Evolutionary conservation across 257 asterid species (phyloP).

Genomic region (Fraxinus quadrangulata): DNA sequence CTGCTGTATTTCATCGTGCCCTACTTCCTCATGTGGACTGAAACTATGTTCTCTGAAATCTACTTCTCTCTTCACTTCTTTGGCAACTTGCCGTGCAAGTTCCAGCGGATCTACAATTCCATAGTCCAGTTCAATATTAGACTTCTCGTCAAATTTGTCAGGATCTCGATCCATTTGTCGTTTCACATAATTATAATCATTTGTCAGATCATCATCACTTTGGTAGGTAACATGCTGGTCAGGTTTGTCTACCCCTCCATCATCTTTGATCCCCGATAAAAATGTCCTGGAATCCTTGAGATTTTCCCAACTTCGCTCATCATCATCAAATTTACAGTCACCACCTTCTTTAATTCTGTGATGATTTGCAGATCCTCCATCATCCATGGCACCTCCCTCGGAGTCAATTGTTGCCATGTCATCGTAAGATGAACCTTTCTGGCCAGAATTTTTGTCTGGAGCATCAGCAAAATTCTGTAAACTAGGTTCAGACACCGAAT

Average conservation of each 20-base stretch:
- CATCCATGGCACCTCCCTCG: slow-evolving; percentile 37
- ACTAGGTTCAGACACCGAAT: slow-evolving; percentile 28
- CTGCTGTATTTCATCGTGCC: slow-evolving; percentile 36
- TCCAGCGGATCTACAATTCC: slow-evolving; percentile 76
- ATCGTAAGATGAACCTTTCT: slow-evolving; percentile 28
- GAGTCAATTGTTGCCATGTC: slow-evolving; percentile 36
- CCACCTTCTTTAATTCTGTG: slow-evolving; percentile 33
- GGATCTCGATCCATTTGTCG: slow-evolving; percentile 27
- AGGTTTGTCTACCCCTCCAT: slow-evolving; percentile 31
- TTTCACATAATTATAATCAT: slow-evolving; percentile 33
- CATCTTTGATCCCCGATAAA: slow-evolving; percentile 33
- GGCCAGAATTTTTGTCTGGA: slow-evolving; percentile 21
- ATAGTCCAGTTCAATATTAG: slow-evolving; percentile 51
- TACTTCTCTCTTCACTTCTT: slow-evolving; percentile 74
- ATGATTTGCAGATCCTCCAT: slow-evolving; percentile 37
- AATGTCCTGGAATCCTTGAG: slow-evolving; percentile 29
- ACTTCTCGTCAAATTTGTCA: slow-evolving; percentile 33
- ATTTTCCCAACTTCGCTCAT: slow-evolving; percentile 43
- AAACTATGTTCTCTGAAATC: slow-evolving; percentile 59
- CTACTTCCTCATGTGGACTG: slow-evolving; percentile 61
- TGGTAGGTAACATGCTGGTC: slow-evolving; percentile 22
- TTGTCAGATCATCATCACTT: slow-evolving; percentile 34
- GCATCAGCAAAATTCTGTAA: slow-evolving; percentile 25
- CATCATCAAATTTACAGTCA: slow-evolving; percentile 24
- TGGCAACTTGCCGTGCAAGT: slow-evolving; percentile 73